These are phyloP conservation scores for Trypanosoma vivax DNA, from an alignment of 208 protist species.

Conservation along the genomic window DNA sequence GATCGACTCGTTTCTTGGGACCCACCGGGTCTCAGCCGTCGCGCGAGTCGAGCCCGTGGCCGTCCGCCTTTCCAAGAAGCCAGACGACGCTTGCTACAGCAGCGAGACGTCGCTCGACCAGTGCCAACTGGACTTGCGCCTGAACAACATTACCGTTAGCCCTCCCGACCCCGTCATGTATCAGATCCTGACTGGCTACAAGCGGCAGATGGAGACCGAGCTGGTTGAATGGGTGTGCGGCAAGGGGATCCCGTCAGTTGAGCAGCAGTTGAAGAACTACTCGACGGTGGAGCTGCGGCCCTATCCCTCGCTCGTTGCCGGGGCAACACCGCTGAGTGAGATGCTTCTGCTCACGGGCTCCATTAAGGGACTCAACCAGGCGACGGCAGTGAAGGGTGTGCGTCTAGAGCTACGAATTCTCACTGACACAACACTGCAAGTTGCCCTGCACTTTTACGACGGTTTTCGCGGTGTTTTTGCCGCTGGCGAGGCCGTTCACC, in stretches of 20 bases:
- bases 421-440: slow-evolving; percentile 3
- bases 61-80: neutral
- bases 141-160: neutral
- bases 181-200: neutral
- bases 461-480: no score
- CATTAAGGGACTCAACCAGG: neutral
- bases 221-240: neutral
- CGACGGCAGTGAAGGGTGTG: neutral
- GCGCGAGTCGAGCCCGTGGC: neutral
- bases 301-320: neutral
- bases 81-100: neutral
- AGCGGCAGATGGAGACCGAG: neutral
- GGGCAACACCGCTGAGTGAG: neutral
- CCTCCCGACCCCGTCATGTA: neutral
- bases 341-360: neutral
- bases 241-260: neutral
- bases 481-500: no score
- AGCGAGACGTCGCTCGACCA: neutral
- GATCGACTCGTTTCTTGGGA: neutral
- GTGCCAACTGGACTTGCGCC: neutral
- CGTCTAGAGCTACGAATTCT: neutral
- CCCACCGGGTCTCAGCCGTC: neutral
- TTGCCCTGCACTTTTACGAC: neutral
- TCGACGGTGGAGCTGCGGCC: neutral
- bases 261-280: neutral